Percentiles rank a stretch among this genome's conserved stretches.
Conservation (phyloP, 768 basidiomycete genomes). For the Boletus vinaceobasis region DNA sequence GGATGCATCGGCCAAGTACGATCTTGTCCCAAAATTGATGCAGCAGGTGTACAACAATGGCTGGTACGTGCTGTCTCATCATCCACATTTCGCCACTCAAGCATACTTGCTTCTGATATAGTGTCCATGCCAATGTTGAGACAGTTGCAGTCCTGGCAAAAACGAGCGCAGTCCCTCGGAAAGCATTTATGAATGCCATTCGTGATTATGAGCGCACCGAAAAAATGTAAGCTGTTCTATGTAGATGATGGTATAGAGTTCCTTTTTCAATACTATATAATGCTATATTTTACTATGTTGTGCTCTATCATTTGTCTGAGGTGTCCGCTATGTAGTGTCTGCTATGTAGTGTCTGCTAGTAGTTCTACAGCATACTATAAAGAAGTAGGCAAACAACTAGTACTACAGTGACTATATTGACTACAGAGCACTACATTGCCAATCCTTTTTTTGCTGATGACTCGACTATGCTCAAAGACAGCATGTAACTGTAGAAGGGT, state of each 20-base stretch:
- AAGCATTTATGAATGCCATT: not conserved
- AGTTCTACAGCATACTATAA: not conserved
- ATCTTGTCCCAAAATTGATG: not conserved
- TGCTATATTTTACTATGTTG: not conserved
- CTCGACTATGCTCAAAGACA: too few relatives aligned
- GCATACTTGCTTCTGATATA: too few relatives aligned
- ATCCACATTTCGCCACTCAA: too few relatives aligned
- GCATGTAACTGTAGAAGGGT: too few relatives aligned
- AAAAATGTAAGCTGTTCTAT: not conserved
- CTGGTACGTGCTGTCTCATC: too few relatives aligned
- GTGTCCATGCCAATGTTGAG: too few relatives aligned
- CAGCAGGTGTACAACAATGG: not conserved
- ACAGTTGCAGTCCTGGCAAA: not conserved
- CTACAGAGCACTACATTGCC: not conserved
- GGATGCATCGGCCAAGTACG: not conserved
- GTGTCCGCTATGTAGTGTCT: not conserved
- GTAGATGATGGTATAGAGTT: not conserved
- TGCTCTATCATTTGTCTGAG: not conserved
- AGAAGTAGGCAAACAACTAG: not conserved
- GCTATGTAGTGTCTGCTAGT: not conserved
- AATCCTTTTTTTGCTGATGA: not conserved
- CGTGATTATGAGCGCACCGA: not conserved
- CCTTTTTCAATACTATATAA: not conserved
- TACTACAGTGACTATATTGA: not conserved
- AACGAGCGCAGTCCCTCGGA: not conserved